These are phyloP conservation scores for Arthrinium phaeospermum DNA, from an alignment of 2,329 filamentous ascomycete species.

Conservation along the genomic window DNA sequence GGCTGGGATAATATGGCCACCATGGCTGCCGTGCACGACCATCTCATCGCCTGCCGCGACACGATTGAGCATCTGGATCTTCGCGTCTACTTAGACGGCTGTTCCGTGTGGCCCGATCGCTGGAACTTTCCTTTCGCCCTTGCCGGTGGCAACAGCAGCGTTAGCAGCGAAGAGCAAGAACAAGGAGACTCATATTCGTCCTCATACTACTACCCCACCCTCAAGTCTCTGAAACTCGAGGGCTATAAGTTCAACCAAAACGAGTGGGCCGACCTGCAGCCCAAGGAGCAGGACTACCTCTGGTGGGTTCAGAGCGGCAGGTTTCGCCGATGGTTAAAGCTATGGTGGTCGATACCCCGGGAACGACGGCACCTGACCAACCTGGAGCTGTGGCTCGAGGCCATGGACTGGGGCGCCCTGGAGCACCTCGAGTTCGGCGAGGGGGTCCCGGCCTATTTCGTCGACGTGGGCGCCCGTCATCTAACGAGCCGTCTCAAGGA, in stretches of 20 bases:
- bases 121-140: not conserved
- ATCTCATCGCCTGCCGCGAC: not conserved
- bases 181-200: not conserved
- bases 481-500: slow-evolving; percentile 8
- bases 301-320: not conserved
- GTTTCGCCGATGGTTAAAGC: not conserved
- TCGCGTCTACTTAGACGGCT: not conserved
- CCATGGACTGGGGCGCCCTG: slow-evolving; percentile 19
- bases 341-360: slow-evolving; percentile 1
- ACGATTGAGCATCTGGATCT: not conserved
- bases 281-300: not conserved
- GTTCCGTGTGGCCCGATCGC: not conserved
- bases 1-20: not conserved
- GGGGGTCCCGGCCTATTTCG: not conserved
- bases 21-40: not conserved
- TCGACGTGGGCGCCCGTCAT: slow-evolving; percentile 2
- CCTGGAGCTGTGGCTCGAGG: slow-evolving; percentile 21
- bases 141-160: not conserved
- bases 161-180: not conserved
- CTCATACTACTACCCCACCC: not conserved
- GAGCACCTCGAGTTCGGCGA: slow-evolving; percentile 7
- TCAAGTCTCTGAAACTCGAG: not conserved
- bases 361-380: not conserved
- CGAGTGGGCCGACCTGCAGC: not conserved
- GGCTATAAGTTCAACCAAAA: not conserved